Base-by-base conservation (phyloP, 169 alveolate genomes). In the Plasmodium inui region DNA sequence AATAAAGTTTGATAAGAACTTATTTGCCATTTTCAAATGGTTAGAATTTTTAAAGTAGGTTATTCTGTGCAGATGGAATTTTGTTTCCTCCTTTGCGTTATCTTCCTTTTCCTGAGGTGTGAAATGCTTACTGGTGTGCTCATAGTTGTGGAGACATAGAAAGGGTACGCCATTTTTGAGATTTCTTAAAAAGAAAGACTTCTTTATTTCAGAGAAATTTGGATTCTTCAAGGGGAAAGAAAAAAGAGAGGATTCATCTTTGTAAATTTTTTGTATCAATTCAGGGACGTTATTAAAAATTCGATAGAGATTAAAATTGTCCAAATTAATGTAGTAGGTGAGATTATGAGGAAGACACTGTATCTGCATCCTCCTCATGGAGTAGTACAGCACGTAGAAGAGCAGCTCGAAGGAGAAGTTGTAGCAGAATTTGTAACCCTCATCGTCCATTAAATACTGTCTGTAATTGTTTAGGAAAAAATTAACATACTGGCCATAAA, bases 281-380 rank as follows among this genome's bases (percentile, higher is more conserved):
- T 89, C 90, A 1, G 94, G 82, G 3, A 70, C 73, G 55, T 80
- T 81, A n/a, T 89, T 79, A 73, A 80, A 81, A 79, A 89, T 32
- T 22, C 44, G 7, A 80, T 81, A 89, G 17, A 89, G 72, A 44
- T 46, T 44, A 67, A 89, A 89, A 50, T 22, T 37, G 73, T 89
- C 90, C 9, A 89, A 53, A 67, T 89, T 89, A 5, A 73, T 70
- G 67, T 79, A 89, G 32, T 81, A 4, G 7, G 71, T 89, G 41
- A 89, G 41, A 17, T 55, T 79, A 53, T 89, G 90, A 1, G 94
- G 94, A 1, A 89, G 82, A 67, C 94, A 89, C 44, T 80, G 83
- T 10, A 89, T 61, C 70, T 70, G 61, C 72, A 89, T 67, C 34
- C 94, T 89, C 34, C 32, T 78, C 41, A 89, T 79, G 9, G 61